A percentile compares a stretch with the other conserved stretches of the same genome.
These are phyloP conservation scores for Fusarium sp. DNA, from an alignment of 2,329 filamentous ascomycete species.

Conservation along the genomic window DNA sequence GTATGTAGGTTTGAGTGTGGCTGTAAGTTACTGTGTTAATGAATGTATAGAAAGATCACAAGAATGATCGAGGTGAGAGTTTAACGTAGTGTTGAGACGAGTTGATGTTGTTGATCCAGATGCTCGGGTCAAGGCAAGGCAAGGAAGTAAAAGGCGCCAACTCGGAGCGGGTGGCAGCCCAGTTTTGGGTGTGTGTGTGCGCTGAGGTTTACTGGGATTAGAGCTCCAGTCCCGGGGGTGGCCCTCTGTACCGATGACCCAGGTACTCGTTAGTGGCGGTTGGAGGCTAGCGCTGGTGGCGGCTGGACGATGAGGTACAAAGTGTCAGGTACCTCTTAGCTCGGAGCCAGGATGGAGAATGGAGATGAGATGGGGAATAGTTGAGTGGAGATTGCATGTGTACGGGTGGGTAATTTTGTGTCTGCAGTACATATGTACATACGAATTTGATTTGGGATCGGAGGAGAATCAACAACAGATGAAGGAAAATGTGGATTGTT, in stretches of 20 bases:
- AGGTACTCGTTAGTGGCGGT: slow-evolving; percentile 39
- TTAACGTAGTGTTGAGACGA: slow-evolving; percentile 3
- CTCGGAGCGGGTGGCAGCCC: slow-evolving; percentile 46
- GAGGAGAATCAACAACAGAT: slow-evolving; percentile 20
- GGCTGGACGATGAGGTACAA: slow-evolving; percentile 39
- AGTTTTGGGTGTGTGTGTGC: slow-evolving; percentile 39
- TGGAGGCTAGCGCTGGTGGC: slow-evolving; percentile 38
- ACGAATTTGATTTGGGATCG: slow-evolving; percentile 17
- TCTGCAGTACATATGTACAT: slow-evolving; percentile 20
- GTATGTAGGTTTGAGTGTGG: not conserved
- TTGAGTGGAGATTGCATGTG: slow-evolving; percentile 40
- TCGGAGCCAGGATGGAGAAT: slow-evolving; percentile 38
- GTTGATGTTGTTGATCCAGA: slow-evolving; percentile 46
- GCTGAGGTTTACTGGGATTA: slow-evolving; percentile 28
- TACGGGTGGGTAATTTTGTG: slow-evolving; percentile 26
- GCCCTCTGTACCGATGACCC: slow-evolving; percentile 18
- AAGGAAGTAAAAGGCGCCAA: slow-evolving; percentile 30
- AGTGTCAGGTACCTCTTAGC: slow-evolving; percentile 33
- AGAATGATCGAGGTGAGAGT: not conserved
- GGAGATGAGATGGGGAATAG: slow-evolving; percentile 37
- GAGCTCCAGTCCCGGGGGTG: slow-evolving; percentile 3
- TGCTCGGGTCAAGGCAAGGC: slow-evolving; percentile 43
- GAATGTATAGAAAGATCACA: not conserved
- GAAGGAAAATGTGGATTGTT: slow-evolving; percentile 40
- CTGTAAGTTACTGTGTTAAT: slow-evolving; percentile 6